Conservation (phyloP, 2,329 filamentous ascomycete species). For the Tolypocladium tundrense region DNA sequence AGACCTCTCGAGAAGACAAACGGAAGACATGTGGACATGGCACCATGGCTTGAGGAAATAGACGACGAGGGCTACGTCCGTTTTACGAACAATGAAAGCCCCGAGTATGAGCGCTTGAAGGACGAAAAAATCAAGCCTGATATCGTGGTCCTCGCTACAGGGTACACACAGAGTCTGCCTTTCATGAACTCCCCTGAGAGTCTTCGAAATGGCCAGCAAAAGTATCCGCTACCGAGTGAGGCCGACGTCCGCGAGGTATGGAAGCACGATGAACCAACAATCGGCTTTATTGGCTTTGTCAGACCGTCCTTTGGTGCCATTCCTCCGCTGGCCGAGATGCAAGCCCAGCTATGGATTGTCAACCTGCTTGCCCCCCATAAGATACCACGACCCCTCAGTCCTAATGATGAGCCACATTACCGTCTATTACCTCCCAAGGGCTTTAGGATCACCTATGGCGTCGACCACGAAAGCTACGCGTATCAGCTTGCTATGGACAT, state of each 20-base stretch:
- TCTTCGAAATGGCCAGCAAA: slow-evolving; percentile 9
- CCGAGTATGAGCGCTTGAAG: slow-evolving; percentile 18
- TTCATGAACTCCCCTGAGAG: slow-evolving; percentile 12
- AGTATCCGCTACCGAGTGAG: slow-evolving; percentile 32
- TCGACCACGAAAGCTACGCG: slow-evolving; percentile 35
- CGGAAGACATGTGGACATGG: slow-evolving; percentile 27
- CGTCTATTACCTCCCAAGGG: slow-evolving; percentile 19
- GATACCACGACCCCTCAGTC: slow-evolving; percentile 12
- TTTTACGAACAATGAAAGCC: slow-evolving; percentile 21
- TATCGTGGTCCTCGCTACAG: slow-evolving; percentile 32
- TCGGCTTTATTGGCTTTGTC: slow-evolving; percentile 35
- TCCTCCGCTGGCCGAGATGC: slow-evolving; percentile 33
- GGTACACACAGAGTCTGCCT: slow-evolving; percentile 29
- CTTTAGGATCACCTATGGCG: slow-evolving; percentile 25
- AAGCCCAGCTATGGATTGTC: slow-evolving; percentile 32
- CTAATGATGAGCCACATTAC: slow-evolving; percentile 26
- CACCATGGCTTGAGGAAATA: slow-evolving; percentile 28
- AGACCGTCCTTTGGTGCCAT: slow-evolving; percentile 33
- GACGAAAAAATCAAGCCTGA: slow-evolving; percentile 23
- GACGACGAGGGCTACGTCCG: slow-evolving; percentile 18
- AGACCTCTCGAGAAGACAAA: slow-evolving; percentile 21
- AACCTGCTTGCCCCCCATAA: slow-evolving; percentile 16
- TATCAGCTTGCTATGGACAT: slow-evolving; percentile 36
- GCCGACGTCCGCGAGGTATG: slow-evolving; percentile 42
- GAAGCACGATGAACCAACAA: slow-evolving; percentile 20